phyloP scores from a whole-genome alignment of 139 green algal species.

The Chlorella vulgaris region DNA sequence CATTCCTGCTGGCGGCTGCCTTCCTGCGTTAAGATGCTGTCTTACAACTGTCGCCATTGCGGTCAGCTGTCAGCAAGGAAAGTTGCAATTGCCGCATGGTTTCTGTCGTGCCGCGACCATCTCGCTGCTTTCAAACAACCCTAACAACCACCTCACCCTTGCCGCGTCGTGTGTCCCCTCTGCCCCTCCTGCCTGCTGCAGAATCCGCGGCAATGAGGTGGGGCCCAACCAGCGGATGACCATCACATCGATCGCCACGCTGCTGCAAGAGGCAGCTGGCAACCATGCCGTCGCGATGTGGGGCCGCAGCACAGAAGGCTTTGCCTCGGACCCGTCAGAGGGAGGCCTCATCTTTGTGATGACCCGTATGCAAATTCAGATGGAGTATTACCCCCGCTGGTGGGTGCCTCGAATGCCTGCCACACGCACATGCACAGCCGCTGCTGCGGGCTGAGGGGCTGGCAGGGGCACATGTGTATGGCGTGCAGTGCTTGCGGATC shows the following conservation, averaged over 20 bases:
- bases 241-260: slow-evolving; percentile 85
- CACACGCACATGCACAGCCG: neutral
- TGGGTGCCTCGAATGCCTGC: slow-evolving; percentile 34
- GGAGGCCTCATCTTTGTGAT: slow-evolving; percentile 87
- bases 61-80: no score
- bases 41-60: neutral
- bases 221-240: slow-evolving; percentile 74
- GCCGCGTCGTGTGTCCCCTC: neutral
- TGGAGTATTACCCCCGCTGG: slow-evolving; percentile 92
- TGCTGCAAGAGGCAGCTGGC: slow-evolving; percentile 86
- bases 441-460: neutral
- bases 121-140: neutral
- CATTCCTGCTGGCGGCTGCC: neutral
- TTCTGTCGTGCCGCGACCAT: no score
- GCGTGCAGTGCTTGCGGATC: neutral
- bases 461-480: neutral
- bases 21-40: neutral
- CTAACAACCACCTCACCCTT: neutral
- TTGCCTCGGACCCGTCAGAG: slow-evolving; percentile 79
- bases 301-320: slow-evolving; percentile 82
- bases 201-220: slow-evolving; percentile 81
- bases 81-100: no score
- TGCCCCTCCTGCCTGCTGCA: neutral
- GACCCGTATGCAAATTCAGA: slow-evolving; percentile 90
- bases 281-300: slow-evolving; percentile 91